Conservation (phyloP, 192 early-diverging fungal genomes). For the Umbelopsis isabellina region DNA sequence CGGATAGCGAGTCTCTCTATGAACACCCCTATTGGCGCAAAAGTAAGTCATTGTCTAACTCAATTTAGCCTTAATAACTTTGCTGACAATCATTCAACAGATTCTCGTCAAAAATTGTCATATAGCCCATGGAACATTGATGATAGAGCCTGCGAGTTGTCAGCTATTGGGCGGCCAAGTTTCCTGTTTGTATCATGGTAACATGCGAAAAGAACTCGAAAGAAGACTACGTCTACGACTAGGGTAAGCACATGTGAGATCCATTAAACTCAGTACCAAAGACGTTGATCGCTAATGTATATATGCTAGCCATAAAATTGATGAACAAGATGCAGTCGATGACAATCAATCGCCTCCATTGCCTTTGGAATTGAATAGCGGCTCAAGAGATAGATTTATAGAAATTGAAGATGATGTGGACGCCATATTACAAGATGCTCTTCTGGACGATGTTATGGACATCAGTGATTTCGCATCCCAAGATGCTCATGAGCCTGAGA, state of each 20-base stretch:
- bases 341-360: background rate
- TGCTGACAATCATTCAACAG: background rate
- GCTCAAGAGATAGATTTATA: background rate
- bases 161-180: slow-evolving; percentile 3
- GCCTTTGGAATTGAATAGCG: background rate
- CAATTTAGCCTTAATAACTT: background rate
- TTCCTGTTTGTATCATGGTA: background rate
- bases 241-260: background rate
- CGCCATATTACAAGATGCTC: background rate
- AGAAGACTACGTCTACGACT: background rate
- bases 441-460: slow-evolving; percentile 1
- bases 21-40: background rate
- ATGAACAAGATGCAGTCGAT: background rate
- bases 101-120: slow-evolving; percentile 17
- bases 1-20: background rate
- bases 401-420: slow-evolving; percentile 7
- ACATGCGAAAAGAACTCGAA: background rate
- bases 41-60: background rate
- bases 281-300: no score
- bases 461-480: background rate
- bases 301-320: background rate
- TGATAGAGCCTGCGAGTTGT: background rate
- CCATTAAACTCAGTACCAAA: no score
- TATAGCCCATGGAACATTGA: background rate
- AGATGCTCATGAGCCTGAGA: background rate